Base-by-base conservation (phyloP, 306 rosid genomes). In the Inga leiocalycina region DNA sequence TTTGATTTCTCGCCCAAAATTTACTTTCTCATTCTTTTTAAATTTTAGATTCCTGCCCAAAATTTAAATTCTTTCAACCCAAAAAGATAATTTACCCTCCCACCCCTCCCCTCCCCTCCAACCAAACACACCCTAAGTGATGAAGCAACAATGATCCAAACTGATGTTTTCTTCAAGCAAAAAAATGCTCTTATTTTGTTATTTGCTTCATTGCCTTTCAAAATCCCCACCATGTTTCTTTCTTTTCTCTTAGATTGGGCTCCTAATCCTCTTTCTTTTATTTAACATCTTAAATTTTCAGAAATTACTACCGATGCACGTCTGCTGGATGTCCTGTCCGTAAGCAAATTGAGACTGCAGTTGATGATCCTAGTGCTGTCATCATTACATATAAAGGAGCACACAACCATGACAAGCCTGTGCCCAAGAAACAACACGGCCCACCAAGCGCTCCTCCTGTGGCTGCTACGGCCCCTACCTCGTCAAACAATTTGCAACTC, bases 391-490 rank as follows among this genome's bases (percentile, higher is more conserved):
- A 93, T 86, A 96, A 93, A 91, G 99, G 96, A 51, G 87, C 92
- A 72, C 99, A 96, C 74, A 97, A 96, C 83, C 99, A 96, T 61
- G 98, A 93, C 84, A 91, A 80, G 93, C 99, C 99, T 19, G 98
- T 96, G 66, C 98, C 99, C 11, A 96, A 92, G 89, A 93, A 96
- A 83, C 92, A 96, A 64, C 99, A 93, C 2, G 90, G 99, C 76
- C 94, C 93, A 52, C 96, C 92, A 9, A 92, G 93, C 56, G 93
- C 97, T 85, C 93, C 94, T 85, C 96, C 87, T 49, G 91, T 91
- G 82, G 97, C 97, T 52, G 97, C 94, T 34, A 90, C 93, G 24
- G 92, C 97, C 45, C 97, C 98, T 61, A 85, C 91, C 73, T 86
- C 98, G 72, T 91, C 90, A 94, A 91, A 76, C 85, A 87, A 80